Base-by-base conservation (phyloP, 1,284 basidiomycete genomes). In the Inonotus obliquus region DNA sequence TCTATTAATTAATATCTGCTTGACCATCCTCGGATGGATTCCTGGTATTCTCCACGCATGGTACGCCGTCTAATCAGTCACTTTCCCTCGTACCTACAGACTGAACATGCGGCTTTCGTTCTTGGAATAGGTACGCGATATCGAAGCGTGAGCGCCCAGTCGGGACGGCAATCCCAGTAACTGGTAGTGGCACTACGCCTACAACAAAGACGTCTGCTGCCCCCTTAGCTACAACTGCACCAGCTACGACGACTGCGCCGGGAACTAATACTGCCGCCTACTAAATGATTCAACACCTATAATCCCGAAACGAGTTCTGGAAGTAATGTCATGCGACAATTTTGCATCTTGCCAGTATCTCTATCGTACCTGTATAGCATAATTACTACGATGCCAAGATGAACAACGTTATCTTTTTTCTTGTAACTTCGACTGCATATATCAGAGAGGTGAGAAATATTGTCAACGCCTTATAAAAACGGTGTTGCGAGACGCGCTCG, bases 21-120 rank as follows among this genome's bases (percentile, higher is more conserved):
- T 86, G 10, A 79, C 74, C 66, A 74, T 85, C 56, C 70, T 85
- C 11, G 83, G 79, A 23, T 85, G 81, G 81, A 79, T 85, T 53
- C 83, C 83, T 17, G 83, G 82, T 14, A 76, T 83, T 1, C 67
- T 84, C 37, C 83, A 85, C 64, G 81, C 83, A 6, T 84, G 81
- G 83, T 83, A 62, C 45, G 59, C 35, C 41, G 19, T 44, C 17
- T 1, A 44, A 14, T 14, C 19, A 10, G 11, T n/a, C 4, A 13
- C n/a, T 2, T 39, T 9, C 7, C n/a, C 13, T n/a, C n/a, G 38
- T 9, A 13, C 2, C n/a, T n/a, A 13, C 38, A 2, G 7, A 39
- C 38, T 6, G n/a, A 39, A n/a, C n/a, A 39, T 9, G 0, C 2
- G 3, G 41, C n/a, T 44, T 44, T n/a, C 41, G 19, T 32, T 44